These are phyloP conservation scores for sorghum (Sorghum bicolor) DNA, from an alignment of 176 grass and related monocot species.

Conservation along the genomic window Sorghum_bicolor_NCBIv3 NC_012876.2:65265001-65265500, in stretches of 20 bases:
- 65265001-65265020: slow-evolving; percentile 27
- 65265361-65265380: slow-evolving; percentile 28
- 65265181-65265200: slow-evolving; percentile 5
- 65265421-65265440: slow-evolving; percentile 31
- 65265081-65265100: slow-evolving; percentile 27
- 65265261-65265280: slow-evolving; percentile 32
- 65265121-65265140: slow-evolving; percentile 14
- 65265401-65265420: slow-evolving; percentile 23
- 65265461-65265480: slow-evolving; percentile 69
- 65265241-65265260: slow-evolving; percentile 26
- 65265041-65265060: slow-evolving; percentile 28
- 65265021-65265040: slow-evolving; percentile 32
- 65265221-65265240: slow-evolving; percentile 28
- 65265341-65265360: slow-evolving; percentile 25
- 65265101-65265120: slow-evolving; percentile 29
- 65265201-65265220: slow-evolving; percentile 27
- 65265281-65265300: slow-evolving; percentile 26
- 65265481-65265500: slow-evolving; percentile 70
- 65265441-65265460: slow-evolving; percentile 54
- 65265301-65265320: slow-evolving; percentile 32
- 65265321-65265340: slow-evolving; percentile 1
- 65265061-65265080: slow-evolving; percentile 15
- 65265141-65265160: slow-evolving; percentile 22
- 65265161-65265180: slow-evolving; percentile 19
- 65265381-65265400: slow-evolving; percentile 29